A percentile compares a stretch with the other conserved stretches of the same genome.
phyloP scores from a whole-genome alignment of 768 basidiomycete species.

The Russula brevipes region DNA sequence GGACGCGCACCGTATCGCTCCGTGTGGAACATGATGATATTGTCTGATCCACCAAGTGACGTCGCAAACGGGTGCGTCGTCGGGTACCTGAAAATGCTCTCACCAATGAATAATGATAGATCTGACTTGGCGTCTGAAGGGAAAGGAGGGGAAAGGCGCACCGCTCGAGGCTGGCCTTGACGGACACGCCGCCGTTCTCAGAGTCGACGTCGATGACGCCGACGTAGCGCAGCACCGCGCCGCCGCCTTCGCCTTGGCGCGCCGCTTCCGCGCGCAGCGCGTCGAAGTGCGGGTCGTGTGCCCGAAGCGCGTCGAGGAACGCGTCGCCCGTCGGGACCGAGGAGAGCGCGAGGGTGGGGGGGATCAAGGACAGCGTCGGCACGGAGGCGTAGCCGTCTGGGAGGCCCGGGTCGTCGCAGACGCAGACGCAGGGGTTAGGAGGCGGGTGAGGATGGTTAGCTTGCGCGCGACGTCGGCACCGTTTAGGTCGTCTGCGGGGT shows the following conservation, averaged over 20 bases:
- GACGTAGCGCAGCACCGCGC: conserved; percentile 88
- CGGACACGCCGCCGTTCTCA: conserved; percentile 42
- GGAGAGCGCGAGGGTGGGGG: conserved; percentile 60
- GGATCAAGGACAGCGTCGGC: conserved; percentile 80
- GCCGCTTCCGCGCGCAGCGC: conserved; percentile 72
- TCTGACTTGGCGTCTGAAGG: neutral
- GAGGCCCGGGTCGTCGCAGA: conserved; percentile 32
- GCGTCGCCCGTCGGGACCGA: conserved; percentile 59
- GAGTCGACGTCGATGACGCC: conserved; percentile 90
- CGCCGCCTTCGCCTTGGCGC: conserved; percentile 39
- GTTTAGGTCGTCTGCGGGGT: conserved; percentile 94
- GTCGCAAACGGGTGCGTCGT: conserved; percentile 91
- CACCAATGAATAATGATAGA: neutral
- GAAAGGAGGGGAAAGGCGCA: conserved; percentile 37
- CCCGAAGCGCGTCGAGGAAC: conserved; percentile 73
- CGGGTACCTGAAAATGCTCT: conserved; percentile 61
- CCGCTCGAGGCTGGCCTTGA: conserved; percentile 89
- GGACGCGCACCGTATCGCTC: conserved; percentile 85
- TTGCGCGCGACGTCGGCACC: conserved; percentile 97
- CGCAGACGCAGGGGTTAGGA: conserved; percentile 40
- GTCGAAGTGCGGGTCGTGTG: conserved; percentile 77
- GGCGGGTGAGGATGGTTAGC: conserved; percentile 88
- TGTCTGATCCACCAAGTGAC: conserved; percentile 92
- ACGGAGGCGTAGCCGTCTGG: conserved; percentile 80
- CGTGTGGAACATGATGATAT: conserved; percentile 97